Evolutionary conservation across 139 green algal genomes (phyloP), one percentile per base, ranked within the genome.

Genomic region (Micractinium sp.): DNA sequence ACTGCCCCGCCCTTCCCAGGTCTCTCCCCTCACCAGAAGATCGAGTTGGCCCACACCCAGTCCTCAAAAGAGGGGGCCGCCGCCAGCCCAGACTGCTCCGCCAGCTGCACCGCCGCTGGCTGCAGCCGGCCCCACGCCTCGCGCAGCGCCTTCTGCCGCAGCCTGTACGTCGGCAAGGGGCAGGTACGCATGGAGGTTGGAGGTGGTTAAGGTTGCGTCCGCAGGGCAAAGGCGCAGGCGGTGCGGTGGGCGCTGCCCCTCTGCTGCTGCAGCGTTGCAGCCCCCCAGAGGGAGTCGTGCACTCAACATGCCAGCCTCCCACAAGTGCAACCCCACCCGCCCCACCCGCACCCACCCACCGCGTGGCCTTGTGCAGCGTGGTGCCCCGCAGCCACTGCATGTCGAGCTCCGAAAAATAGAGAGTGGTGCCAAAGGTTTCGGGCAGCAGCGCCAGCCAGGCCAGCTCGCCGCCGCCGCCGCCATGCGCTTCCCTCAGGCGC

Each of bases 331-430:
- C n/a, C n/a, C n/a, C n/a, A n/a, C n/a, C n/a, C n/a, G 7, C 31
- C 41, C 41, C 27, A 63, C 38, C 79, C 13, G 0, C 23, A 20
- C 19, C 35, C 53, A 80, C 81, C 60, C 61, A 92, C 91, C 73
- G 23, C 56, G 92, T 90, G 35, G 96, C 96, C 16, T 83, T 63
- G 61, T 94, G 84, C 67, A 98, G 89, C 27, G 92, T 92, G 25
- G 96, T 98, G 35, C 96, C 96, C 33, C 90, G 84, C 73, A 98
- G 92, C 90, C 94, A 94, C 33, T 89, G 22, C 86, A 97, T n/a
- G 82, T 97, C 93, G 31, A 87, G 75, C 22, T 90, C 81, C 9
- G 85, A 81, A 38, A 82, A 94, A 69, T 78, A 92, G 0, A 94
- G 77, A 79, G 96, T 73, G 60, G 93, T 91, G 92, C 25, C 41